Conservation (phyloP, 1,284 basidiomycete genomes). For the Caloboletus inedulis region DNA sequence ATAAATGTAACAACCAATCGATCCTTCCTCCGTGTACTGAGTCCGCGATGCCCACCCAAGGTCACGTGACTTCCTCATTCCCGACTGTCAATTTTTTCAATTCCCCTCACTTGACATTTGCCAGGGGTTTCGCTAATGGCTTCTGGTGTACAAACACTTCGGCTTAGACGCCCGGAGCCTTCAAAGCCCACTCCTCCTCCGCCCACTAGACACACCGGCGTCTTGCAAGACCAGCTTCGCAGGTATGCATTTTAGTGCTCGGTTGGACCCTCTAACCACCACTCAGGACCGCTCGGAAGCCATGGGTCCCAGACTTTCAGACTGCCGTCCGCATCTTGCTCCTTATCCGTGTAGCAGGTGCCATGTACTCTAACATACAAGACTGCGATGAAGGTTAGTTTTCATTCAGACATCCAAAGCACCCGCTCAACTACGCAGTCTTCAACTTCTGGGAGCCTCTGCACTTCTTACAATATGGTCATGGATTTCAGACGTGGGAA, state of each 20-base stretch:
- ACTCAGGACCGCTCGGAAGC: slow-evolving; percentile 59
- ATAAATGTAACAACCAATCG: neutral
- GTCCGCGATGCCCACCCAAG: neutral
- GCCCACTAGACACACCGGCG: slow-evolving; percentile 52
- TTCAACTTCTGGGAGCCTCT: slow-evolving; percentile 99
- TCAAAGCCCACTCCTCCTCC: slow-evolving; percentile 33
- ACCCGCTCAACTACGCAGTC: slow-evolving; percentile 47
- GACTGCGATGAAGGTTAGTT: slow-evolving; percentile 94
- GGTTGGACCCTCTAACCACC: slow-evolving; percentile 10
- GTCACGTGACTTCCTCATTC: slow-evolving; percentile 18
- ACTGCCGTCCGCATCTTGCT: slow-evolving; percentile 82
- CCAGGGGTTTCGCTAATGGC: slow-evolving; percentile 21
- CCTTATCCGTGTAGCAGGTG: slow-evolving; percentile 78
- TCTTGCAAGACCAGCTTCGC: slow-evolving; percentile 74
- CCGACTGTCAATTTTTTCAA: neutral
- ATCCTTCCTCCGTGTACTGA: neutral
- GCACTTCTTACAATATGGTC: slow-evolving; percentile 81
- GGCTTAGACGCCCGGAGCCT: slow-evolving; percentile 52
- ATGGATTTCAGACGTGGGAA: slow-evolving; percentile 98
- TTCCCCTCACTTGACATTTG: neutral
- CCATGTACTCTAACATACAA: slow-evolving; percentile 93
- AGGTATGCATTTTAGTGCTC: slow-evolving; percentile 41
- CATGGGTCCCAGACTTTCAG: slow-evolving; percentile 83
- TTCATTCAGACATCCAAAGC: neutral
- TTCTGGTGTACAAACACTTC: slow-evolving; percentile 48